Evolutionary conservation across 2,329 filamentous ascomycete genomes (phyloP), one percentile per base, ranked within the genome.

Genomic region (Fusarium sp.): DNA sequence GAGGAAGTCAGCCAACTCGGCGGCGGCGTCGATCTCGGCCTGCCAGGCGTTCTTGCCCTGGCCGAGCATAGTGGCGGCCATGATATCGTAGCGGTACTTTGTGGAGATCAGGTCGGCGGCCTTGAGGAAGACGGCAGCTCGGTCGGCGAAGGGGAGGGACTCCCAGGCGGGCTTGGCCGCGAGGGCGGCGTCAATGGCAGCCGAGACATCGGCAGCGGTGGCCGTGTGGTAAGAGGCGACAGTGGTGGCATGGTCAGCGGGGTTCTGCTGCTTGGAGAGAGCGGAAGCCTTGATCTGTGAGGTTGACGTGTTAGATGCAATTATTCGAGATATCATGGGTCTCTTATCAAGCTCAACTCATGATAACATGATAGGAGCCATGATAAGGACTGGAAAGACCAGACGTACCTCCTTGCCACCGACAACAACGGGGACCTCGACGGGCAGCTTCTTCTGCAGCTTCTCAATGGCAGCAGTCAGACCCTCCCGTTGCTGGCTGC

Each of bases 1-100:
- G 78, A 98, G 84, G 82, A 98, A 98, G 79, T 99, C 95, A 73
- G 89, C 91, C 74, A 97, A 82, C 85, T 99, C 96, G 8, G 95
- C 95, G 16, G 95, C 95, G 38, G 94, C 87, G 80, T 98, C 95
- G 70, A 98, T 98, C 85, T 99, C 95, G n/a, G 96, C 95, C 82
- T 99, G 95, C 93, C 93, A 98, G 51, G 93, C 93, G 79, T 97
- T 98, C 88, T 98, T 98, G 76, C 96, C 95, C 82, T 99, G 95
- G 66, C 95, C 96, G 31, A 97, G 85, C 89, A 98, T 97, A 13
- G 96, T 97, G 46, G 93, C 89, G 7, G 96, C 95, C 92, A 98
- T 97, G 74, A 99, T 88, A 61, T 97, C 93, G 81, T 97, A 97
- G 77, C 96, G 89, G 82, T 99, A 98, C 83, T 98, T 98, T 70